Base-by-base conservation (phyloP, 345 rosid genomes). In the Sisymbrium irio region DNA sequence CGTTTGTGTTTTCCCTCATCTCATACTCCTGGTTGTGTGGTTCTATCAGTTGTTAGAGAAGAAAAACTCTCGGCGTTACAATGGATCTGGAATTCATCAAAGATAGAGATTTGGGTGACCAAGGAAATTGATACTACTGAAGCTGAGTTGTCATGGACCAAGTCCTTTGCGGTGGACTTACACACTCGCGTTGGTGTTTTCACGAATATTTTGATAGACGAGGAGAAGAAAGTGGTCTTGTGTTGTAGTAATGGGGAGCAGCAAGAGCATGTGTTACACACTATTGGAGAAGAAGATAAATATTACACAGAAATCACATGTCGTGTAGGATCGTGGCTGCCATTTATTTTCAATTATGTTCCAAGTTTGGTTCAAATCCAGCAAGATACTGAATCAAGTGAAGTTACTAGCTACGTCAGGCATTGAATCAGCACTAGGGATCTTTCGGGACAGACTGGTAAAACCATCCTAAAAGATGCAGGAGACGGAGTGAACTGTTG, bases 81-180 rank as follows among this genome's bases (percentile, higher is more conserved):
- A 5, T 15, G 0, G 11, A 15, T 3, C 2, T 1, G 0, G 6
- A 0, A 22, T 15, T 1, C 4, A 1, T 2, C 0, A 3, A 13
- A 28, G 55, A 7, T 64, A 0, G 56, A 44, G 17, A 3, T 63
- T 2, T 63, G 27, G 40, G 40, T 63, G 39, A 30, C 27, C 19
- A 11, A 11, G 25, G 5, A 25, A 9, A 17, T 12, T 4, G 14
- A 12, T 45, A 40, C 30, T 30, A 17, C 1, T 18, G 19, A 64
- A 17, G 7, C 41, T 13, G 3, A 1, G 2, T 6, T 64, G 10
- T 6, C 22, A 3, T 65, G 57, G 57, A 46, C 8, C 8, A 65
- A 12, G 2, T 65, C 5, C 13, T 46, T 47, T 33, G 4, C 30
- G 13, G n/a, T 47, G n/a, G n/a, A 13, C 12, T 7, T 46, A n/a